Evolutionary conservation across 2,329 filamentous ascomycete species (phyloP), one percentile per base, ranked within the genome.

Genomic region (Lecanoromycetidae sp.): DNA sequence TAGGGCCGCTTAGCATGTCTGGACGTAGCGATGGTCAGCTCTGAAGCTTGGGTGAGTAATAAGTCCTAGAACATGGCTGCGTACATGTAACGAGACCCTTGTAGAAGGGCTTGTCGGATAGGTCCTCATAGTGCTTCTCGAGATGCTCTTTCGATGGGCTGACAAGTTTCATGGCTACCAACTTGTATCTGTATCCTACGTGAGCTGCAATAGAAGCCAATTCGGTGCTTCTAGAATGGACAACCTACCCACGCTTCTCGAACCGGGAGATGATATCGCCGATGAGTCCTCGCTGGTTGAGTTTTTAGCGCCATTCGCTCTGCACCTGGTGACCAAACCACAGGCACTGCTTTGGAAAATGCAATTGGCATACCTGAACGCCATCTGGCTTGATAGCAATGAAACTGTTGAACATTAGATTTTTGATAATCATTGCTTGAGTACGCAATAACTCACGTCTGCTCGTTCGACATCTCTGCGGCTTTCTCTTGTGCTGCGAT

Each of bases 371-470:
- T 82, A 94, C 87, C 82, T 95, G 91, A 74, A 96, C 91, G 71
- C 91, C 91, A 75, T 96, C 91, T 62, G 90, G 91, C 87, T 98
- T 98, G 80, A 98, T 87, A 68, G 91, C 91, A 79, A 96, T 96
- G 85, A 96, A 96, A 76, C 90, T 96, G 64, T 59, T 49, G 22
- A n/a, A n/a, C 20, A 52, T 45, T 37, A 49, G 68, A 58, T 66
- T 61, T 57, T 58, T 58, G 44, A 54, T 46, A 51, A 48, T 52
- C 33, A 51, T 33, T n/a, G 17, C 50, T 41, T 33, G 46, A 20
- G 37, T 41, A 40, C 33, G 43, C 15, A 20, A 46, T 42, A 40
- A 44, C 42, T 51, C 39, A 54, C 53, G 52, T 55, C 40, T 49
- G 49, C 34, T 55, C 53, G 45, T 44, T 44, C 5, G 48, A 45